Percentiles rank a stretch among this genome's conserved stretches.
Conservation (phyloP, 108 stramenopile species). For the Skeletonema menzelii region DNA sequence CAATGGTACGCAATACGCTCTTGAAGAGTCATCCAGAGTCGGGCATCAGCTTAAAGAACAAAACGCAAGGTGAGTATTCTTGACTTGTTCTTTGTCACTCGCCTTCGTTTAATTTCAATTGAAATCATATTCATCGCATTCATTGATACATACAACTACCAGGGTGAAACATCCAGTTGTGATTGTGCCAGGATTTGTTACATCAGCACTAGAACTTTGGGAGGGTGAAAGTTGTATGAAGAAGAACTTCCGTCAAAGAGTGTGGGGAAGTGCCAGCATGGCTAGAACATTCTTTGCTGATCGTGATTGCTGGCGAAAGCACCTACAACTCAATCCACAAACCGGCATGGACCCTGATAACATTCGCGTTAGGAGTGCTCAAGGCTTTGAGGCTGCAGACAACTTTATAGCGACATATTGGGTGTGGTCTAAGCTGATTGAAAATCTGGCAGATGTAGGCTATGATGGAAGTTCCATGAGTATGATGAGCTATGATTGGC, state of each 20-base stretch:
- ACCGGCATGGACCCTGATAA: slow-evolving; percentile 80
- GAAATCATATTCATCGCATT: no score
- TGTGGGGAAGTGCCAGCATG: slow-evolving; percentile 81
- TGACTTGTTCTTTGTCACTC: no score
- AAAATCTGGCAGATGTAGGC: slow-evolving; percentile 85
- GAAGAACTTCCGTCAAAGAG: slow-evolving; percentile 78
- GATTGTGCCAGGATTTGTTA: slow-evolving; percentile 88
- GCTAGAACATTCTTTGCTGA: slow-evolving; percentile 73
- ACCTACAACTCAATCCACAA: slow-evolving; percentile 74
- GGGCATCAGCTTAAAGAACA: slow-evolving; percentile 23
- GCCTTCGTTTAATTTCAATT: no score
- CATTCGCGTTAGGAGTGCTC: slow-evolving; percentile 74
- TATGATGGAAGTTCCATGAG: slow-evolving; percentile 79
- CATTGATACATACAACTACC: no score
- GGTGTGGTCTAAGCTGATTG: slow-evolving; percentile 80
- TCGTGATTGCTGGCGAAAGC: slow-evolving; percentile 77
- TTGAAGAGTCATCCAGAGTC: slow-evolving; percentile 15
- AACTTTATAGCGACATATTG: slow-evolving; percentile 82
- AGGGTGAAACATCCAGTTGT: slow-evolving; percentile 81
- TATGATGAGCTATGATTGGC: slow-evolving; percentile 91
- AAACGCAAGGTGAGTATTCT: no score
- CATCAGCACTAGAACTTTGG: slow-evolving; percentile 90
- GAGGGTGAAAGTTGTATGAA: slow-evolving; percentile 75
- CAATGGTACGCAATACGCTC: slow-evolving; percentile 23
- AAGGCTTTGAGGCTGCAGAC: slow-evolving; percentile 87